A percentile compares a stretch with the other conserved stretches of the same genome.
These are phyloP conservation scores for Leptographium galeiforme DNA, from an alignment of 2,329 filamentous ascomycete species.

Conservation along the genomic window DNA sequence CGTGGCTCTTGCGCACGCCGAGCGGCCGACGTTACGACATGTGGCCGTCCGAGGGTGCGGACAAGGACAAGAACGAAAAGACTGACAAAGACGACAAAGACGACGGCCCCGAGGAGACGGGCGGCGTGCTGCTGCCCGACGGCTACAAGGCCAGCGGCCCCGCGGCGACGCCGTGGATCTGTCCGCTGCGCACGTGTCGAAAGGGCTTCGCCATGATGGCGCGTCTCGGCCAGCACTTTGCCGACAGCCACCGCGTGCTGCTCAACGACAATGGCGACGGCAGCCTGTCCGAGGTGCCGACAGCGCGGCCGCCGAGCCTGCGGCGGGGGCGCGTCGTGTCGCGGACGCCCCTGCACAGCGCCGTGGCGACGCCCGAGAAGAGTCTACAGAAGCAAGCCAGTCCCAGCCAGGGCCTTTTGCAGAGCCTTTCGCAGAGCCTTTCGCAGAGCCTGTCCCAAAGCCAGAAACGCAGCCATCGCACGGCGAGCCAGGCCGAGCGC, in stretches of 20 bases:
- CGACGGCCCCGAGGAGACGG: too few relatives aligned
- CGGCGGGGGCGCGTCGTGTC: constrained; percentile 3
- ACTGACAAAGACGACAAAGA: too few relatives aligned
- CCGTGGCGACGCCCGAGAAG: too few relatives aligned
- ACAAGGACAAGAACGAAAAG: too few relatives aligned
- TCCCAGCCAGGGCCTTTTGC: too few relatives aligned
- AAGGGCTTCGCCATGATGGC: not conserved
- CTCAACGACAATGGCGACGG: constrained; percentile 9
- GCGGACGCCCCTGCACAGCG: not conserved
- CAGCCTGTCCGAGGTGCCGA: not conserved
- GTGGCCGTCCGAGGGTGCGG: not conserved
- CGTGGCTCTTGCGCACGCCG: not conserved
- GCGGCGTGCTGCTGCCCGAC: constrained; percentile 1
- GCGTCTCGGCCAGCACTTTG: constrained; percentile 3
- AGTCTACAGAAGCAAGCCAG: too few relatives aligned
- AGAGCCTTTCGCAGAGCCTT: too few relatives aligned
- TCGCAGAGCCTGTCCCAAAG: not conserved
- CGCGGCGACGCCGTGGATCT: not conserved
- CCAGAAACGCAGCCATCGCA: not conserved
- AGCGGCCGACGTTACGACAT: constrained; percentile 1
- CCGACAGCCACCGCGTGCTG: not conserved
- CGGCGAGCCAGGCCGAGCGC: not conserved
- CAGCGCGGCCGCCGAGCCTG: not conserved
- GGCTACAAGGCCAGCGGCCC: not conserved
- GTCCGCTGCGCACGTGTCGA: constrained; percentile 3